phyloP scores from a whole-genome alignment of 805 yeast species.

The Candida nemodendra region DNA sequence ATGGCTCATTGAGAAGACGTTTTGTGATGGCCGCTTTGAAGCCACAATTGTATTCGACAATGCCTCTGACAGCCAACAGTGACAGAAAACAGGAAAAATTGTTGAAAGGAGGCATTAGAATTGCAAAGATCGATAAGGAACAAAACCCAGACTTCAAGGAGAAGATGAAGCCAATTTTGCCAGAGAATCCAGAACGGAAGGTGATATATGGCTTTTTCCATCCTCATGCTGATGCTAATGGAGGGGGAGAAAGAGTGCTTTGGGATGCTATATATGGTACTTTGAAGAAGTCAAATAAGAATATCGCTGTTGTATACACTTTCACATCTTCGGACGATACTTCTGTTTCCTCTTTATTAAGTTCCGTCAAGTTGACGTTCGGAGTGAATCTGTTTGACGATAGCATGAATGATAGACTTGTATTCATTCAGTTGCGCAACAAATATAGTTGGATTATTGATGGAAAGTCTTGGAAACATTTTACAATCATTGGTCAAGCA shows the following conservation, averaged over 20 bases:
- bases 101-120: slow-evolving; percentile 18
- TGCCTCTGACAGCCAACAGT: slow-evolving; percentile 26
- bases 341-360: slow-evolving; percentile 26
- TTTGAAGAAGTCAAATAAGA: slow-evolving; percentile 43
- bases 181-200: slow-evolving; percentile 37
- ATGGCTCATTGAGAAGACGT: slow-evolving; percentile 31
- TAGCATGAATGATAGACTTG: slow-evolving; percentile 28
- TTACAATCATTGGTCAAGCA: slow-evolving; percentile 87
- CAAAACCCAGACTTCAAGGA: slow-evolving; percentile 20
- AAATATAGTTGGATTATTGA: slow-evolving; percentile 56
- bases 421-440: slow-evolving; percentile 32
- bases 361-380: slow-evolving; percentile 25
- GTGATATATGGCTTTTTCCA: slow-evolving; percentile 84
- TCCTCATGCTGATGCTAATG: slow-evolving; percentile 94
- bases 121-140: slow-evolving; percentile 28
- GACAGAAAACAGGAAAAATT: slow-evolving; percentile 14
- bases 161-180: slow-evolving; percentile 25
- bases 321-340: slow-evolving; percentile 27
- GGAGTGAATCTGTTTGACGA: slow-evolving; percentile 27
- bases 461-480: slow-evolving; percentile 67
- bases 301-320: slow-evolving; percentile 65
- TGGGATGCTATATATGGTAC: slow-evolving; percentile 91
- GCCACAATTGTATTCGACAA: slow-evolving; percentile 35
- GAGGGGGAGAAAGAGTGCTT: slow-evolving; percentile 96
- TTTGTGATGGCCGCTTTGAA: slow-evolving; percentile 30